Evolutionary conservation across 164 flowering plant genomes (phyloP).

Genomic region (Vitis vinifera): DNA sequence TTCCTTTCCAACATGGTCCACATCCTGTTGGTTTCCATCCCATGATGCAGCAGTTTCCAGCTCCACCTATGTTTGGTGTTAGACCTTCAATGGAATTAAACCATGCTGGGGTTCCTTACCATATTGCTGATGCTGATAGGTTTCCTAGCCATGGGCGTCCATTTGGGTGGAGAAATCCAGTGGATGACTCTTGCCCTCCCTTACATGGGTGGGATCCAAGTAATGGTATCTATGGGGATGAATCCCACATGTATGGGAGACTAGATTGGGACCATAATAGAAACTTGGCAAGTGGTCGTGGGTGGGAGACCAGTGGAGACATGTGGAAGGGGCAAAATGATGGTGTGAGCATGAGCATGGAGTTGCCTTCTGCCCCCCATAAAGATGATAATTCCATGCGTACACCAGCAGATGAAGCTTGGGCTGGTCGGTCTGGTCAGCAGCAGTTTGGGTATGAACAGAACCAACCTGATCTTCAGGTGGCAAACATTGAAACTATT

Average conservation of each 20-base stretch:
- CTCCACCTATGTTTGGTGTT: conserved; percentile 56
- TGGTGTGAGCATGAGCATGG: conserved; percentile 27
- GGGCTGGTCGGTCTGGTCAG: conserved; percentile 28
- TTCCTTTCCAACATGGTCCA: conserved; percentile 66
- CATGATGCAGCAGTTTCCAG: conserved; percentile 54
- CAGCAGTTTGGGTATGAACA: conserved; percentile 29
- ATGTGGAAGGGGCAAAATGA: conserved; percentile 55
- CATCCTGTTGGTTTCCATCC: conserved; percentile 57
- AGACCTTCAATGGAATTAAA: conserved; percentile 59
- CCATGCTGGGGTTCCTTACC: conserved; percentile 49
- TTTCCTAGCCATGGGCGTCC: conserved; percentile 58
- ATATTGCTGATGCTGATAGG: conserved; percentile 51
- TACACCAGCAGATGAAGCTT: conserved; percentile 32
- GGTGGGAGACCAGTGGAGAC: conserved; percentile 51
- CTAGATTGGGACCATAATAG: conserved; percentile 61
- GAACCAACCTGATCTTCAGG: conserved; percentile 24
- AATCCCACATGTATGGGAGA: conserved; percentile 52
- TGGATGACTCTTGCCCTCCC: conserved; percentile 47
- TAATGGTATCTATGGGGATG: conserved; percentile 50
- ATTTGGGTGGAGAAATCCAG: conserved; percentile 63
- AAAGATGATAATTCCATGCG: conserved; percentile 31
- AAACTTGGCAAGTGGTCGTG: conserved; percentile 27
- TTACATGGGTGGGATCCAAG: conserved; percentile 64
- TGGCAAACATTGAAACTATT: conserved; percentile 34
- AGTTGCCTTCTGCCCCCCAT: conserved; percentile 28